phyloP scores from a whole-genome alignment of 805 yeast genomes.

The Gaillardinia entomophila region DNA sequence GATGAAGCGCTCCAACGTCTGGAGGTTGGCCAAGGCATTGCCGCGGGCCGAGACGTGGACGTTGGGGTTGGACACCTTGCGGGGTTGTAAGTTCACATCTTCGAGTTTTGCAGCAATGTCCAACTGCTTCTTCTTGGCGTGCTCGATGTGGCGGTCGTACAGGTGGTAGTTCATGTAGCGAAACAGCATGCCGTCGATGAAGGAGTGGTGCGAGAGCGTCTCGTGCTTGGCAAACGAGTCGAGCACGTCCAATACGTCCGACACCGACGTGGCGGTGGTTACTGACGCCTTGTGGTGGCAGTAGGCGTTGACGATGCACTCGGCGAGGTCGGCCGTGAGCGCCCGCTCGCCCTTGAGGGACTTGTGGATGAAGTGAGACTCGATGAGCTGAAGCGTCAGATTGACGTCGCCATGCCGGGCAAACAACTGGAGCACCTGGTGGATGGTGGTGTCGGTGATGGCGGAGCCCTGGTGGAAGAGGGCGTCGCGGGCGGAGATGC shows the following conservation, averaged over 20 bases:
- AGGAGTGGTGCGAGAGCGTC: constrained; percentile 18
- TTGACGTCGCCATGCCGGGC: constrained; percentile 32
- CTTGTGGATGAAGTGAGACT: constrained; percentile 30
- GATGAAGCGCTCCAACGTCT: constrained; percentile 16
- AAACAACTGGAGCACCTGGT: constrained; percentile 23
- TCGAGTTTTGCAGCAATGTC: background rate
- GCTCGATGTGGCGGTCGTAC: constrained; percentile 19
- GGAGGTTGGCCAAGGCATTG: constrained; percentile 25
- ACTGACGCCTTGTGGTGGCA: constrained; percentile 16
- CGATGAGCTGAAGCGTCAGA: constrained; percentile 28
- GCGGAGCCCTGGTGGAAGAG: constrained; percentile 11
- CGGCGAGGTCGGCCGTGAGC: constrained; percentile 25
- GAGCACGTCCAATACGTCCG: constrained; percentile 26
- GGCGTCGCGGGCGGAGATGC: constrained; percentile 18
- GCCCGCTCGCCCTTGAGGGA: constrained; percentile 25
- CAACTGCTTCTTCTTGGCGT: constrained; percentile 3
- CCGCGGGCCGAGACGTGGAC: constrained; percentile 22
- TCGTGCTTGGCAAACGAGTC: constrained; percentile 14
- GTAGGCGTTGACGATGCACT: constrained; percentile 29
- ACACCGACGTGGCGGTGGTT: constrained; percentile 19
- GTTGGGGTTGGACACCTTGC: constrained; percentile 19
- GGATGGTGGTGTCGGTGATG: constrained; percentile 16
- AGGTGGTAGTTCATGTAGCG: constrained; percentile 20
- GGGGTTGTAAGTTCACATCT: constrained; percentile 7
- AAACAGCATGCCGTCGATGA: constrained; percentile 22